phyloP scores from a whole-genome alignment of 2,329 filamentous ascomycete species.

The Exophiala spinifera region DNA sequence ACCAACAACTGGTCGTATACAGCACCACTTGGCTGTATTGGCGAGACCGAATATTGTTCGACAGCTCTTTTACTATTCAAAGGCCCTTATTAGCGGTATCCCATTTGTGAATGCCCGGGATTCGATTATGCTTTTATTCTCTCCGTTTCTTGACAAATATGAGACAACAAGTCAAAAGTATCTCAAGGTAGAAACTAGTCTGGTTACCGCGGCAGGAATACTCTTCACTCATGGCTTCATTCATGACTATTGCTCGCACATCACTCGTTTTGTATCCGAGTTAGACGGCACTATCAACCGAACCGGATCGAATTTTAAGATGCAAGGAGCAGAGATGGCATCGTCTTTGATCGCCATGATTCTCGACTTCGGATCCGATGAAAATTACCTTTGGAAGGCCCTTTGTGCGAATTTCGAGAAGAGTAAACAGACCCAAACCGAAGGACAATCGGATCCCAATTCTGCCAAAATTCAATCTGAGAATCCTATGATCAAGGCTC shows the following conservation, averaged over 20 bases:
- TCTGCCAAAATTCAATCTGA: constrained; percentile 2
- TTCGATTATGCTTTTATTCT: constrained; percentile 55
- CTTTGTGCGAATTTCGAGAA: constrained; percentile 20
- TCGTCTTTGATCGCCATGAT: constrained; percentile 55
- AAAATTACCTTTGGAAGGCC: constrained; percentile 35
- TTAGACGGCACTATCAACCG: constrained; percentile 49
- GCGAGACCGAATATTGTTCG: constrained; percentile 57
- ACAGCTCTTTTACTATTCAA: constrained; percentile 55
- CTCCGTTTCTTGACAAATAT: constrained; percentile 46
- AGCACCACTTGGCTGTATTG: constrained; percentile 77
- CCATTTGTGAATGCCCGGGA: constrained; percentile 57
- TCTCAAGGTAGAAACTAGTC: constrained; percentile 44
- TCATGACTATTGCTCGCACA: constrained; percentile 40
- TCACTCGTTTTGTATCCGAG: constrained; percentile 42
- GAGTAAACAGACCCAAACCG: constrained; percentile 9
- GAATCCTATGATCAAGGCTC: constrained; percentile 14
- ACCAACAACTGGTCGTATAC: constrained; percentile 72
- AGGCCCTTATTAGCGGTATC: constrained; percentile 54
- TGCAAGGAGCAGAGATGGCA: constrained; percentile 54
- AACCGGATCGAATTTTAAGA: constrained; percentile 48
- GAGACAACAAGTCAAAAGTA: constrained; percentile 31
- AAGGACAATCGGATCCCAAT: constrained; percentile 1
- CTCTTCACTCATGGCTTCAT: constrained; percentile 41
- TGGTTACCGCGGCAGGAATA: constrained; percentile 54
- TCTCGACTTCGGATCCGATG: constrained; percentile 52